Base-by-base conservation (phyloP, 176 grass and related monocot genomes). In the Ensete glaucum region DNA sequence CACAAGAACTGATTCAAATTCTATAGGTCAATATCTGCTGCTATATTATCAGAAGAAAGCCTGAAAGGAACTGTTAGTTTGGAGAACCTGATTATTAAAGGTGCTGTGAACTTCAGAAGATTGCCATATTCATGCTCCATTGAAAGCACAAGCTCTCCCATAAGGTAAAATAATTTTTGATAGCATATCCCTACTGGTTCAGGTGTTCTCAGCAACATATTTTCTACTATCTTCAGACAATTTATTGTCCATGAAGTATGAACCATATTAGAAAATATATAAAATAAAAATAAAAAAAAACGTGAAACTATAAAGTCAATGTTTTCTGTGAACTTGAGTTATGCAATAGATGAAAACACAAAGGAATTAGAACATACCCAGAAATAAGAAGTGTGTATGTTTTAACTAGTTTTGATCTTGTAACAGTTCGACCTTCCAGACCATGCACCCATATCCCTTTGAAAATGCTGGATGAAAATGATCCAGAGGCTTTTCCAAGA, bases 391-490 rank as follows among this genome's bases (percentile, higher is more conserved):
- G 11, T 59, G 12, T 81, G 90, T 87, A 90, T 12, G 89, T 85
- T 73, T 96, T 90, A 26, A 96, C 93, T 85, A 90, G 93, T 71
- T 96, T 96, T 52, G 88, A 96, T 63, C 93, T 90, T 10, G 87
- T 96, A 77, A 96, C 89, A 1, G 92, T 92, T 68, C 88, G 90
- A 7, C 93, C 93, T 72, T 96, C 93, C 1, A 96, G 87, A 52
- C 90, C 90, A 24, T 90, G 89, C 24, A 96, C 93, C 93, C 69
- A 92, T 83, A 9, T 92, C 93, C 79, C 93, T 89, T 85, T 96
- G 93, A 74, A 96, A 96, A 73, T 96, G 87, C 90, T 90, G 83
- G 26, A 84, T 80, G 8, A 77, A 9, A 43, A 80, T 50, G 55
- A 58, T 34, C 29, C 29, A 54, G 24, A 77, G 57, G 3, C 29